Conservation (phyloP, 257 asterid species). For the Solanum pimpinellifolium region DNA sequence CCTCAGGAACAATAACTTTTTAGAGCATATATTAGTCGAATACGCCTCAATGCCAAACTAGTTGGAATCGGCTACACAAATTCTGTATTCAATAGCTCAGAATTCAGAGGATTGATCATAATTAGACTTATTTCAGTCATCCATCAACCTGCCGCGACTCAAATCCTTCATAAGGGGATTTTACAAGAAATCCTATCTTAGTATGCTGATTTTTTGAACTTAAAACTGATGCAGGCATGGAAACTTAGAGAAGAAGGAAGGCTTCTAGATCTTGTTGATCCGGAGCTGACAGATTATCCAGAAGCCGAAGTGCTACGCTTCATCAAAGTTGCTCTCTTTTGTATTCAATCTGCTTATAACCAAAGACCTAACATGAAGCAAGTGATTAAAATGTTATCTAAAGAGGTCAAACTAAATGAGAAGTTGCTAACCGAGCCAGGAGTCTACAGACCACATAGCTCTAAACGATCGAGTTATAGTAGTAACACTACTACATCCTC, state of each 20-base stretch:
- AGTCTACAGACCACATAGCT: conserved; percentile 24
- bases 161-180: neutral
- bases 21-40: neutral
- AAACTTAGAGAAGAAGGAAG: conserved; percentile 50
- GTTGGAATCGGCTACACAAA: neutral
- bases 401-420: conserved; percentile 48
- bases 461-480: conserved; percentile 7
- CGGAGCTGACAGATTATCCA: conserved; percentile 38
- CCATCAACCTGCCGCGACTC: neutral
- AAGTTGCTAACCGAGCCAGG: conserved; percentile 50
- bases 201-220: neutral
- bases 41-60: neutral
- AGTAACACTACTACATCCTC: conserved; percentile 19
- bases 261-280: conserved; percentile 53
- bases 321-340: conserved; percentile 55
- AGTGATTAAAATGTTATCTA: conserved; percentile 58
- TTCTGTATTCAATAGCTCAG: neutral
- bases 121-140: neutral
- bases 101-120: neutral
- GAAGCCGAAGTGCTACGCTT: conserved; percentile 38
- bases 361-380: conserved; percentile 78
- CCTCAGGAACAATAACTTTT: neutral
- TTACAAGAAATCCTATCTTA: neutral
- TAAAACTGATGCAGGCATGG: conserved; percentile 52
- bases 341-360: conserved; percentile 62